Base-by-base conservation (phyloP, 1,139 yeast species). In the Torulaspora pretoriensis region DNA sequence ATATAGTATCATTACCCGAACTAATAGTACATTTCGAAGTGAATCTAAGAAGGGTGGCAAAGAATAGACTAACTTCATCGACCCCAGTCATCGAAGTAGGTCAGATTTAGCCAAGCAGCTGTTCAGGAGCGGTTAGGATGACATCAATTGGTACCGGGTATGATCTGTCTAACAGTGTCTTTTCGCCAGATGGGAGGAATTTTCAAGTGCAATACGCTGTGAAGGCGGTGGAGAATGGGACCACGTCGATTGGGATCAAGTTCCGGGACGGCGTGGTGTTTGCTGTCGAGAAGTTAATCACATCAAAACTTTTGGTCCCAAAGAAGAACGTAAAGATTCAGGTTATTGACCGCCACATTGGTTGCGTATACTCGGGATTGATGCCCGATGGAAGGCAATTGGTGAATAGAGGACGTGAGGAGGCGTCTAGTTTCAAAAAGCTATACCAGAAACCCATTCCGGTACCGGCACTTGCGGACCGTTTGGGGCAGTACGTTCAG, bases 131-230 rank as follows among this genome's bases (percentile, higher is more conserved):
- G 28, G 35, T 38, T 25, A 40, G 14, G 35, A 59, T 59, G 94
- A 86, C 97, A 37, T 89, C 97, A 43, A 89, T 90, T 62, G 97
- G 97, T 60, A 90, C 97, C 26, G 97, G 97, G 29, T 90, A 90
- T 77, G 97, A 90, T 73, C 79, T 90, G 64, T 87, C 96, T 38
- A 90, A 90, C 72, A 83, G 95, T 71, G 95, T 89, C 49, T 85
- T 85, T 62, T 70, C 78, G 13, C 79, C 83, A 65, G 98, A 94
- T 67, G 99, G 99, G 42, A 80, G 98, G 70, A 92, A 90, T 69
- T 94, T 94, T 71, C 99, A 94, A 69, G 98, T 92, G 19, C 98
- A 94, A 69, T 94, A 94, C 61, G 99, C 99, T 35, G 77, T 85
- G 64, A 94, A 94, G 67, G 98, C 98, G 1, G 97, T 92, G 6